These are phyloP conservation scores for Chlorella sorokiniana DNA, from an alignment of 139 green algal species.

Conservation along the genomic window DNA sequence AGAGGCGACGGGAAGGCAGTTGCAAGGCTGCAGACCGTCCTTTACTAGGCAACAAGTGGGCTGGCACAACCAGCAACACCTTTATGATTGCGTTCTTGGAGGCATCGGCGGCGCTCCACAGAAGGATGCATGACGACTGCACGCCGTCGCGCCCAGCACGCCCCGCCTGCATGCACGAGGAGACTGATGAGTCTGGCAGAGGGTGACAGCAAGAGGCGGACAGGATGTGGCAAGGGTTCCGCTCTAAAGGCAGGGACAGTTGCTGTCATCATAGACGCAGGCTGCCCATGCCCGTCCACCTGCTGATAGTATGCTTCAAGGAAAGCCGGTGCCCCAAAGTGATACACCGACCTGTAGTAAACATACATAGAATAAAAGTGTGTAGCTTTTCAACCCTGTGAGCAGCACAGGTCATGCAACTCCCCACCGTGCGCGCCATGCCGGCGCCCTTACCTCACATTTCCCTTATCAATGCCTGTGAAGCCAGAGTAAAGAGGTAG, in stretches of 20 bases:
- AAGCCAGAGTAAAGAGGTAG: no score
- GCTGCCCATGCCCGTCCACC: background rate
- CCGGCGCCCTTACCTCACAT: background rate
- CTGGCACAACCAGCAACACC: background rate
- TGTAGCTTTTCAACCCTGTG: background rate
- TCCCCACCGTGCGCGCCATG: background rate
- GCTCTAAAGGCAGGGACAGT: background rate
- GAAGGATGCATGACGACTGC: conserved; percentile 51
- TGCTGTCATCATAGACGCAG: background rate
- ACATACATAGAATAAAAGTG: background rate
- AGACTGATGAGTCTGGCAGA: no score
- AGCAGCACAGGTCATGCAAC: background rate
- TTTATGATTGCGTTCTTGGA: conserved; percentile 45
- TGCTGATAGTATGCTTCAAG: conserved; percentile 65
- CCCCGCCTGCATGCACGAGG: conserved; percentile 32
- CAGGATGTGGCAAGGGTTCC: background rate
- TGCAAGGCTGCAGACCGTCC: no score
- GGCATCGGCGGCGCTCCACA: conserved; percentile 53
- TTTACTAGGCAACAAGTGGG: no score
- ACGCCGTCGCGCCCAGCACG: conserved; percentile 58
- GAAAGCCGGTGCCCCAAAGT: conserved; percentile 42
- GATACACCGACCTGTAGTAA: conserved; percentile 28
- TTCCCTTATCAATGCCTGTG: conserved; percentile 28
- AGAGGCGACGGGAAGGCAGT: no score
- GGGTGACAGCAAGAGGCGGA: background rate